A percentile compares a stretch with the other conserved stretches of the same genome.
These are phyloP conservation scores for Hypoxylon fuscum DNA, from an alignment of 495 filamentous ascomycete species.

Conservation along the genomic window DNA sequence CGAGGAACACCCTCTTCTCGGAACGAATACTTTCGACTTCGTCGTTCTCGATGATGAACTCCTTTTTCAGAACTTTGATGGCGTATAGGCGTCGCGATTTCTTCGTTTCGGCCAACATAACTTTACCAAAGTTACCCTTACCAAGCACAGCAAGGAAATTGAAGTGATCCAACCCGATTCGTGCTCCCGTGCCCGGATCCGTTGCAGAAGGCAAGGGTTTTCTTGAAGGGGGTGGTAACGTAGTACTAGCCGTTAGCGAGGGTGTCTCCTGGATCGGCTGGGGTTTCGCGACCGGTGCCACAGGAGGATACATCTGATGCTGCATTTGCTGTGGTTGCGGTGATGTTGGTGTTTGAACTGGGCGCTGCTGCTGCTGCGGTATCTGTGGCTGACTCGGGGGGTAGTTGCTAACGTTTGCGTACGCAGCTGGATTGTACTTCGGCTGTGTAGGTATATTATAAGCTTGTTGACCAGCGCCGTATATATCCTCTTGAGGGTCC, in stretches of 20 bases:
- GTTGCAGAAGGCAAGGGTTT: slow-evolving; percentile 66
- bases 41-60: slow-evolving; percentile 99
- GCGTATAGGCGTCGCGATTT: slow-evolving; percentile 89
- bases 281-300: slow-evolving; percentile 46
- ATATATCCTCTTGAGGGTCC: slow-evolving; percentile 54
- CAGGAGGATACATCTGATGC: slow-evolving; percentile 37
- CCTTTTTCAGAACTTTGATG: slow-evolving; percentile 99
- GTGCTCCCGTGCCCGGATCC: slow-evolving; percentile 71
- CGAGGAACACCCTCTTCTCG: slow-evolving; percentile 95
- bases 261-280: slow-evolving; percentile 50
- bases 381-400: slow-evolving; percentile 52
- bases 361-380: slow-evolving; percentile 45
- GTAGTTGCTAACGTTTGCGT: slow-evolving; percentile 67
- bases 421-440: slow-evolving; percentile 77
- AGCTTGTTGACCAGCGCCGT: slow-evolving; percentile 51
- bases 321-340: slow-evolving; percentile 48
- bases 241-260: slow-evolving; percentile 45
- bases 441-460: slow-evolving; percentile 62
- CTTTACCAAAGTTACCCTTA: slow-evolving; percentile 99
- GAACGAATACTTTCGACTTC: slow-evolving; percentile 99
- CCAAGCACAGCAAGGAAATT: slow-evolving; percentile 99
- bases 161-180: slow-evolving; percentile 97
- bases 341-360: slow-evolving; percentile 48
- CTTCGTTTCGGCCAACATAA: slow-evolving; percentile 99
- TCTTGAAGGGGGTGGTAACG: slow-evolving; percentile 51